A percentile compares a stretch with the other conserved stretches of the same genome.
These are phyloP conservation scores for Castanea crenata DNA, from an alignment of 306 rosid species.

Conservation along the genomic window DNA sequence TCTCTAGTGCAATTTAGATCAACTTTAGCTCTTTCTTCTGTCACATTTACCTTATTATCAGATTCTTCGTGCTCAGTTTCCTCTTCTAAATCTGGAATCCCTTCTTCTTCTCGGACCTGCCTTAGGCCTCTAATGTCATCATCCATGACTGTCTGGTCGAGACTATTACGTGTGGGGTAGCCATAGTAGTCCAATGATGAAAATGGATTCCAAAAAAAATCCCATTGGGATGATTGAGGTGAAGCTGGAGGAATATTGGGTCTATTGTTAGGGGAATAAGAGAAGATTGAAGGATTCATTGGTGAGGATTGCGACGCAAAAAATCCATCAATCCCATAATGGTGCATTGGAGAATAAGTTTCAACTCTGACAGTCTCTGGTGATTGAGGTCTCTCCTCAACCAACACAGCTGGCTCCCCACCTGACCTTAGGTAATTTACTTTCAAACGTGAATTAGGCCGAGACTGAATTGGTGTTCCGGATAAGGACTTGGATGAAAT, in stretches of 20 bases:
- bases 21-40: slow-evolving; percentile 45
- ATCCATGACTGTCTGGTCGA: slow-evolving; percentile 48
- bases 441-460: slow-evolving; percentile 46
- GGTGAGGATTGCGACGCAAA: slow-evolving; percentile 63
- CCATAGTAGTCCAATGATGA: slow-evolving; percentile 73
- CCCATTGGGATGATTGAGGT: slow-evolving; percentile 83
- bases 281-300: slow-evolving; percentile 52
- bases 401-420: slow-evolving; percentile 65
- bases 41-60: slow-evolving; percentile 30
- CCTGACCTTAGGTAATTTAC: slow-evolving; percentile 70
- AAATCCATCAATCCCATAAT: slow-evolving; percentile 57
- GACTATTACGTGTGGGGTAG: slow-evolving; percentile 52
- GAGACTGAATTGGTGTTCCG: slow-evolving; percentile 40
- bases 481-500: slow-evolving; percentile 55
- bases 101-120: slow-evolving; percentile 82
- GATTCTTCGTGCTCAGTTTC: slow-evolving; percentile 56
- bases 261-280: slow-evolving; percentile 62
- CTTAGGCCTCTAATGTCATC: slow-evolving; percentile 69
- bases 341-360: slow-evolving; percentile 53
- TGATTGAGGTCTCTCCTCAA: slow-evolving; percentile 77
- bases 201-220: slow-evolving; percentile 93
- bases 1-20: slow-evolving; percentile 42
- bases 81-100: slow-evolving; percentile 88
- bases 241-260: slow-evolving; percentile 68
- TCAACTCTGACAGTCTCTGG: slow-evolving; percentile 71